phyloP scores from a whole-genome alignment of 2,329 filamentous ascomycete species.

The Fusarium penzigii region DNA sequence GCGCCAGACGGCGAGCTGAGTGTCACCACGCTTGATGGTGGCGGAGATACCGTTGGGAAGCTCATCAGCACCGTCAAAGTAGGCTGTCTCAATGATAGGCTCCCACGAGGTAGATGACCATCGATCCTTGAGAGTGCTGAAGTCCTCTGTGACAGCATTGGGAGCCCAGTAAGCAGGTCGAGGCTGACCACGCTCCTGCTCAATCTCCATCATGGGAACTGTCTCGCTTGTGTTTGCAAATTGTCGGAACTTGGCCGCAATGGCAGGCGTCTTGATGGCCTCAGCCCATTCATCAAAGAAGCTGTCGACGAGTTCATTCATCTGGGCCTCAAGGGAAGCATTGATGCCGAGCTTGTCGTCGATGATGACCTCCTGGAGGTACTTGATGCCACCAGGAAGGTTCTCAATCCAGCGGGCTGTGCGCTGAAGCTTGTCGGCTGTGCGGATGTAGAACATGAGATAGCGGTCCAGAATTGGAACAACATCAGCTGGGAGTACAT shows the following conservation, averaged over 20 bases:
- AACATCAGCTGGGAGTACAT: constrained; percentile 80
- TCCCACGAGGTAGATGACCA: constrained; percentile 72
- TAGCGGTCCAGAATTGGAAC: constrained; percentile 85
- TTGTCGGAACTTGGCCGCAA: constrained; percentile 72
- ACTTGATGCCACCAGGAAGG: constrained; percentile 80
- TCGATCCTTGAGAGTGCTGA: constrained; percentile 62
- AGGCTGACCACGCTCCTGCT: constrained; percentile 70
- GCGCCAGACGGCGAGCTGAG: constrained; percentile 85
- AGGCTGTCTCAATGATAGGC: constrained; percentile 68
- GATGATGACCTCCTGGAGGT: constrained; percentile 79
- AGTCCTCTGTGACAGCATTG: constrained; percentile 68
- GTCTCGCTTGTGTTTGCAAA: constrained; percentile 82
- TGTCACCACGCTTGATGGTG: constrained; percentile 82
- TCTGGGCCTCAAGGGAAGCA: constrained; percentile 81
- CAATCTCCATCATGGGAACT: constrained; percentile 67
- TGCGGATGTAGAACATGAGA: constrained; percentile 91
- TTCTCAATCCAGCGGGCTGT: constrained; percentile 87
- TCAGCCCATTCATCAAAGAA: constrained; percentile 95
- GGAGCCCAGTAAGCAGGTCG: constrained; percentile 78
- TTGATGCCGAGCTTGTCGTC: constrained; percentile 86
- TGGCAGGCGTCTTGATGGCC: constrained; percentile 68
- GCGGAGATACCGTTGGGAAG: constrained; percentile 72
- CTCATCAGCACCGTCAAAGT: constrained; percentile 67
- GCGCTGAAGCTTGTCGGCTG: constrained; percentile 84
- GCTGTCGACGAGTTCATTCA: constrained; percentile 78